A percentile compares a stretch with the other conserved stretches of the same genome.
Evolutionary conservation across 2,329 filamentous ascomycete genomes (phyloP).

Genomic region (Penicillium occitanis): DNA sequence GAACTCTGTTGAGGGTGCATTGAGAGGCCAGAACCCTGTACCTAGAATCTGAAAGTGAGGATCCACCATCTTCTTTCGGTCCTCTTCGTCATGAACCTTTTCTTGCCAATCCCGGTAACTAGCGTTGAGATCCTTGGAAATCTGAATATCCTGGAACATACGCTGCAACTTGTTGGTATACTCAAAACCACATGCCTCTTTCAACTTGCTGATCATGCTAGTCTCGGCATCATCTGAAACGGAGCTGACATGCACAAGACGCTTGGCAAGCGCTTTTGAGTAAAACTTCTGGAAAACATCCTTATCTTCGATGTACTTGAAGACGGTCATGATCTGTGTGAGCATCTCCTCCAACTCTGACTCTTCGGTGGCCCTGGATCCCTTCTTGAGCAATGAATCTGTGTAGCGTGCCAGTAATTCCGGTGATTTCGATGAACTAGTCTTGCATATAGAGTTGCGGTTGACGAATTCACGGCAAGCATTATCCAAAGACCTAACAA

Average conservation of each 20-base stretch:
- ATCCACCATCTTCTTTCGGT: slow-evolving; percentile 70
- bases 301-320: slow-evolving; percentile 99
- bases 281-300: slow-evolving; percentile 99
- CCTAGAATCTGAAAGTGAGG: slow-evolving; percentile 90
- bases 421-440: slow-evolving; percentile 88
- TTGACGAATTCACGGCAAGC: slow-evolving; percentile 98
- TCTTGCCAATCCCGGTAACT: slow-evolving; percentile 79
- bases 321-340: slow-evolving; percentile 96
- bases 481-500: slow-evolving; percentile 93
- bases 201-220: slow-evolving; percentile 98
- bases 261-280: slow-evolving; percentile 91
- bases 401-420: slow-evolving; percentile 95
- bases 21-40: slow-evolving; percentile 95
- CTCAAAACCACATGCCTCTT: slow-evolving; percentile 97
- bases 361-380: slow-evolving; percentile 87
- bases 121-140: slow-evolving; percentile 92
- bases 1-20: slow-evolving; percentile 82
- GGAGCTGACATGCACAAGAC: slow-evolving; percentile 90
- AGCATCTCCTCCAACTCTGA: slow-evolving; percentile 87
- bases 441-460: slow-evolving; percentile 92
- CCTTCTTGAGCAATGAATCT: slow-evolving; percentile 85
- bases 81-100: slow-evolving; percentile 62
- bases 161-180: slow-evolving; percentile 99
- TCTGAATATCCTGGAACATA: slow-evolving; percentile 99
- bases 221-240: slow-evolving; percentile 97